Evolutionary conservation across 2,329 filamentous ascomycete genomes (phyloP).

Genomic region (Penicillium polonicum): DNA sequence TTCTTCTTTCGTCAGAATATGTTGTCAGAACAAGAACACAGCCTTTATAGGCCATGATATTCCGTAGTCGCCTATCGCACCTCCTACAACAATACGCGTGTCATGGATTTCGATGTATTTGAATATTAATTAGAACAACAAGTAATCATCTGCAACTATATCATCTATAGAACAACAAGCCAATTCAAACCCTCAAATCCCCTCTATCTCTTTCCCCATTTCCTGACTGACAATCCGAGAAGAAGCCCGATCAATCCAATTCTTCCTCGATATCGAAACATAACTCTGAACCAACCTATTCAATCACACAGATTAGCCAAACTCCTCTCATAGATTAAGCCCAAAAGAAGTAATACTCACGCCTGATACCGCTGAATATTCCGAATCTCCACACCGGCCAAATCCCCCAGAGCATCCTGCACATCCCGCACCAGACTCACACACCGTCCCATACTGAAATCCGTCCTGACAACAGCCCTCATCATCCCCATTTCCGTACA

Average conservation of each 20-base stretch:
- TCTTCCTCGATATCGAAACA: neutral
- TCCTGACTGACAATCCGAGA: neutral
- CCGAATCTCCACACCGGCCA: constrained; percentile 66
- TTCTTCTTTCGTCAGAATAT: neutral
- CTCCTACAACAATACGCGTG: neutral
- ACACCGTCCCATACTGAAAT: constrained; percentile 78
- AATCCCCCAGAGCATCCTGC: constrained; percentile 66
- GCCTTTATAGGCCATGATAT: neutral
- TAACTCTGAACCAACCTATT: constrained; percentile 2
- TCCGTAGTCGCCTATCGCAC: neutral
- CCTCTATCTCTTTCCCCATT: neutral
- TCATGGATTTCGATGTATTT: neutral
- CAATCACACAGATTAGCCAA: neutral
- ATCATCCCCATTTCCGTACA: constrained; percentile 82
- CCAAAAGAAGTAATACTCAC: constrained; percentile 1
- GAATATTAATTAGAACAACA: neutral
- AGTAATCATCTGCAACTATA: neutral
- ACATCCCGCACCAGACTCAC: constrained; percentile 76
- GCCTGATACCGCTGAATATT: constrained; percentile 17
- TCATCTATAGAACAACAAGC: neutral
- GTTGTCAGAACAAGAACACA: neutral
- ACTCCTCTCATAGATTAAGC: neutral
- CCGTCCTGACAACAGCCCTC: constrained; percentile 84
- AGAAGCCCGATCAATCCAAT: neutral
- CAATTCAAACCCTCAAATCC: neutral